Evolutionary conservation across 345 rosid genomes (phyloP), one percentile per base, ranked within the genome.

Genomic region (Camelina sativa): DNA sequence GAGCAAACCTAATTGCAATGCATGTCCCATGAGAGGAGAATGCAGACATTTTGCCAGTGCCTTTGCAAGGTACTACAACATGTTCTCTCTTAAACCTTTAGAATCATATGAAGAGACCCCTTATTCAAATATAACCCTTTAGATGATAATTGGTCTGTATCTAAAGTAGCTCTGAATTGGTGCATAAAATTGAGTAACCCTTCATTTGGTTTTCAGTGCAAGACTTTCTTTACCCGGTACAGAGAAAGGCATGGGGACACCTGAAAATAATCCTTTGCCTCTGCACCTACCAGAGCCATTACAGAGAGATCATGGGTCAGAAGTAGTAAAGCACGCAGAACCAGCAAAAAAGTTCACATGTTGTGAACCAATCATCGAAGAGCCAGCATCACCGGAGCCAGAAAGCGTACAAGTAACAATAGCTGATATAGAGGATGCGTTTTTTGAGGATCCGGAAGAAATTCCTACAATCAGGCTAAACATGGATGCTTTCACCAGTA

Each of bases 1-100:
- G 81, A 87, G 82, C 82, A 90, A 82, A 76, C 99, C 99, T 51
- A 95, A 95, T 76, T 95, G 99, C 80, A 95, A 95, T 58, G 92
- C 97, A 30, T 95, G 99, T 76, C 99, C 98, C 0, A 89, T 95
- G 98, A 86, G 97, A 84, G 97, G 94, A 75, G 99, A 92, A 71
- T 95, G 99, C 79, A 88, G 98, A 80, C 98, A 95, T 72, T 95
- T 95, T 78, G 98, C 99, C 7, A 95, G 99, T 81, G 99, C 97
- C 47, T 95, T 92, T 82, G 98, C 99, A 84, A 95, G 99, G 99
- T 92, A 11, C 78, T 37, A 55, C 62, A 32, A 61, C 41, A 35
- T 74, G 53, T 44, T 47, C 71, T 65, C 71, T 65, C 37, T 17
- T 69, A 37, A 44, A 34, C 57, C 11, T 19, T 75, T 58, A 22